phyloP scores from a whole-genome alignment of 2,329 filamentous ascomycete genomes.

The Colletotrichum camelliae region DNA sequence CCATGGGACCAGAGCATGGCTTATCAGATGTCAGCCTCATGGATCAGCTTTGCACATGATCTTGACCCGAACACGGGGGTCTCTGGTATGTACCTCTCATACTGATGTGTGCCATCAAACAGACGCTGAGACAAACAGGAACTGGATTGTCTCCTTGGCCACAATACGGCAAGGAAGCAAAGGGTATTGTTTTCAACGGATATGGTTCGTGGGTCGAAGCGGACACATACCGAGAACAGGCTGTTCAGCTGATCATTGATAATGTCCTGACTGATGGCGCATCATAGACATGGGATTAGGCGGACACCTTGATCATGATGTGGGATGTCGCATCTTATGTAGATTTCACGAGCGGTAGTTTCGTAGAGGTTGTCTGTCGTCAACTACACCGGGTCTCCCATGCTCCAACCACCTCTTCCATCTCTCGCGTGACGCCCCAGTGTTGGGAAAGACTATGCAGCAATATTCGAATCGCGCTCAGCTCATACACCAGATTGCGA shows the following conservation, averaged over 20 bases:
- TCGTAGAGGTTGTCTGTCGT: background rate
- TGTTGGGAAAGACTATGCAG: background rate
- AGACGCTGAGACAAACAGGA: background rate
- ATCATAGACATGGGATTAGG: background rate
- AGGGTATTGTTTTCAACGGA: slow-evolving; percentile 55
- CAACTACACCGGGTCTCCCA: background rate
- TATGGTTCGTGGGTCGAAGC: slow-evolving; percentile 49
- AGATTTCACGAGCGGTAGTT: background rate
- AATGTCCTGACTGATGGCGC: background rate
- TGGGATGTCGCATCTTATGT: background rate
- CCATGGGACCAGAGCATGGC: slow-evolving; percentile 39
- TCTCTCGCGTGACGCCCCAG: slow-evolving; percentile 1
- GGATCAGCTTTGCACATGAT: slow-evolving; percentile 53
- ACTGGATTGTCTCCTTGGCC: slow-evolving; percentile 40
- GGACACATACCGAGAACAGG: slow-evolving; percentile 49
- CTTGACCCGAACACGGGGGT: slow-evolving; percentile 45
- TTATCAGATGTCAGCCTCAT: slow-evolving; percentile 53
- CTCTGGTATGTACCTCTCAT: background rate
- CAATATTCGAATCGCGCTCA: background rate
- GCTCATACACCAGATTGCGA: background rate
- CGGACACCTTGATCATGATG: background rate
- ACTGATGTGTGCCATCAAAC: background rate
- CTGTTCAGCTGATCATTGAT: slow-evolving; percentile 36
- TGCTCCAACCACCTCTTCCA: background rate
- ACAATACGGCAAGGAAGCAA: slow-evolving; percentile 42